phyloP scores from a whole-genome alignment of 129 eudicot genomes.

The Centrapalus pauciflorus region DNA sequence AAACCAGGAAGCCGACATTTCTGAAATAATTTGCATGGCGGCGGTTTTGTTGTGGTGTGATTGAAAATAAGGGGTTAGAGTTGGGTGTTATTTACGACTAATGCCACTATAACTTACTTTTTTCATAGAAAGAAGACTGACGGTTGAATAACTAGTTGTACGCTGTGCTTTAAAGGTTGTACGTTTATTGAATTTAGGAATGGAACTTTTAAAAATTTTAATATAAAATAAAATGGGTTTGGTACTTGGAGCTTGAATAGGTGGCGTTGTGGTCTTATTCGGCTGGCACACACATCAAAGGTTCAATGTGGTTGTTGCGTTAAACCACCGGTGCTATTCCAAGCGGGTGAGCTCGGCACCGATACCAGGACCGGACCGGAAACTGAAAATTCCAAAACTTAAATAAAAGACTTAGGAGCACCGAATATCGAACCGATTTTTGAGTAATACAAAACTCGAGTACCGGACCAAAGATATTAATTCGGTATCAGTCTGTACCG shows the following conservation, averaged over 20 bases:
- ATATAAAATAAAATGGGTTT: slow-evolving; percentile 7
- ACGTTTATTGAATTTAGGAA: background rate
- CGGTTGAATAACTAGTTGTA: background rate
- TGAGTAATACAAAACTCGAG: no score
- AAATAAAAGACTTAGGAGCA: no score
- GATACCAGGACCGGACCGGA: no score
- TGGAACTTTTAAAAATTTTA: background rate
- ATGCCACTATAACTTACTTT: background rate
- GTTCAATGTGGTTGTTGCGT: background rate
- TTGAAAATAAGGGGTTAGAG: background rate
- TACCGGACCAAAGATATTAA: no score
- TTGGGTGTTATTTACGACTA: slow-evolving; percentile 11
- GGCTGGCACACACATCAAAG: slow-evolving; percentile 18
- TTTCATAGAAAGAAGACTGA: background rate
- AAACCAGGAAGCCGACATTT: slow-evolving; percentile 18
- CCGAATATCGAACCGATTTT: no score
- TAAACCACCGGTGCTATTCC: no score
- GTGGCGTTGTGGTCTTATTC: slow-evolving; percentile 13
- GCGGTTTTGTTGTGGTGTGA: slow-evolving; percentile 5
- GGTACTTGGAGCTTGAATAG: background rate
- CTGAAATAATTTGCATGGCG: background rate
- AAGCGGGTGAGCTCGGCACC: no score
- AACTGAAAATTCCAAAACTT: no score
- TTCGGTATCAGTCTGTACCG: no score
- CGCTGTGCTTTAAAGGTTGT: background rate